Percentiles rank a stretch among this genome's conserved stretches.
phyloP scores from a whole-genome alignment of 2,329 filamentous ascomycete genomes.

The Tolypocladium tundrense region DNA sequence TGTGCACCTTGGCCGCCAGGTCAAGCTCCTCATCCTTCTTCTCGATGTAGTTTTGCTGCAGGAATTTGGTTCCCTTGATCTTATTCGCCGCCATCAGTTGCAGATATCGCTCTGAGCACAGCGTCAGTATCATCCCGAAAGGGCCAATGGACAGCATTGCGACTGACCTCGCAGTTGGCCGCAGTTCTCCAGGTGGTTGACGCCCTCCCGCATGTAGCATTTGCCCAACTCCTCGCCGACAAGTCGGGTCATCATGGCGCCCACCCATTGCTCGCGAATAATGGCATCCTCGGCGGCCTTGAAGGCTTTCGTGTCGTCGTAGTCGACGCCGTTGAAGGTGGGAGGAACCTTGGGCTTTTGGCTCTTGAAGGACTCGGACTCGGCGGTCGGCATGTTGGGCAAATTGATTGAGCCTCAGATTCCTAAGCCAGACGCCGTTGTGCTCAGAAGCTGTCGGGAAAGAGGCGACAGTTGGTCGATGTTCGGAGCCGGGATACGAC shows the following conservation, averaged over 20 bases:
- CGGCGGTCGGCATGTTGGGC: constrained; percentile 64
- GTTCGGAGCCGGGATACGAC: not conserved
- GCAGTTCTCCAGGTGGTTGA: constrained; percentile 85
- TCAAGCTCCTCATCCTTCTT: constrained; percentile 36
- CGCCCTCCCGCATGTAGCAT: constrained; percentile 75
- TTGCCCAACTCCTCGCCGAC: constrained; percentile 76
- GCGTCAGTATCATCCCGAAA: constrained; percentile 3
- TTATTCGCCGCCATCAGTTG: constrained; percentile 66
- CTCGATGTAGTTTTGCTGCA: constrained; percentile 66
- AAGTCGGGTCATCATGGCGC: constrained; percentile 77
- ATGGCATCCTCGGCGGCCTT: constrained; percentile 78
- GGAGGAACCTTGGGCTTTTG: constrained; percentile 75
- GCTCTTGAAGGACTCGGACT: constrained; percentile 71
- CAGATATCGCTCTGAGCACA: constrained; percentile 61
- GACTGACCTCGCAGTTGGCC: constrained; percentile 62
- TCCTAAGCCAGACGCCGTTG: constrained; percentile 1
- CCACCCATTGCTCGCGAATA: constrained; percentile 80
- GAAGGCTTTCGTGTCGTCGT: constrained; percentile 68
- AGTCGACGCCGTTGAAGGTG: constrained; percentile 80
- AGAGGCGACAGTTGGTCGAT: not conserved
- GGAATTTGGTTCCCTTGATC: constrained; percentile 68
- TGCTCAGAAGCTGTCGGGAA: constrained; percentile 2
- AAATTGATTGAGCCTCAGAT: constrained; percentile 6
- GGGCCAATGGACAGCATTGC: not conserved
- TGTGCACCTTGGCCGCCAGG: constrained; percentile 26